Evolutionary conservation across 495 filamentous ascomycete genomes (phyloP).

Genomic region (Tetracladium marchalianum): DNA sequence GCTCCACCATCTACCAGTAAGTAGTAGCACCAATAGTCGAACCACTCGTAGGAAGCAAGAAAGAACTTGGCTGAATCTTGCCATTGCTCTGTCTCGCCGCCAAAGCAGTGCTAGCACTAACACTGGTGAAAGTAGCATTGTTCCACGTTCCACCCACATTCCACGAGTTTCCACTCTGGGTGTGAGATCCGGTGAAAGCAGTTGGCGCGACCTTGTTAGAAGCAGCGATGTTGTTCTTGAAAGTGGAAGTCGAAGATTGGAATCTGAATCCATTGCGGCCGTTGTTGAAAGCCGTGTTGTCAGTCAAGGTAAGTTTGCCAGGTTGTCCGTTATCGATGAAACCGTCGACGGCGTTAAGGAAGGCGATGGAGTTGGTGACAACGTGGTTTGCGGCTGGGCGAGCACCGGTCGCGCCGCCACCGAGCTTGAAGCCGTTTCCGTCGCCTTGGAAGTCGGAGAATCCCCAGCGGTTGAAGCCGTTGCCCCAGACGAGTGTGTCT

Average conservation of each 20-base stretch:
- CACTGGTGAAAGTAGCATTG: constrained; percentile 19
- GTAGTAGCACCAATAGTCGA: constrained; percentile 17
- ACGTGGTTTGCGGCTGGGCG: constrained; percentile 20
- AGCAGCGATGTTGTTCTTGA: constrained; percentile 20
- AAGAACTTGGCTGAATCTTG: constrained; percentile 15
- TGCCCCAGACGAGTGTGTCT: constrained; percentile 23
- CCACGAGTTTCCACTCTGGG: constrained; percentile 20
- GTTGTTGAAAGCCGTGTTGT: constrained; percentile 23
- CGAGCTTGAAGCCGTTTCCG: constrained; percentile 26
- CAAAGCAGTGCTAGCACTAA: constrained; percentile 9
- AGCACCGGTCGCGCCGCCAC: constrained; percentile 15
- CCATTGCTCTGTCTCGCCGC: constrained; percentile 16
- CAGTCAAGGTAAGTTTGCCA: constrained; percentile 13
- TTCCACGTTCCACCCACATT: constrained; percentile 17
- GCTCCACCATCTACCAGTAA: neutral
- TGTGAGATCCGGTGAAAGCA: constrained; percentile 3
- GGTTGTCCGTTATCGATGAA: constrained; percentile 22
- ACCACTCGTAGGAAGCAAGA: constrained; percentile 13
- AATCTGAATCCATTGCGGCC: constrained; percentile 21
- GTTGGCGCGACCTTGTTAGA: constrained; percentile 8
- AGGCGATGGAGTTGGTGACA: constrained; percentile 21
- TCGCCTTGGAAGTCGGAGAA: constrained; percentile 21
- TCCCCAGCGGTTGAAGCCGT: constrained; percentile 25
- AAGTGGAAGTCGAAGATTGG: constrained; percentile 10
- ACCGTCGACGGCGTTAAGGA: constrained; percentile 18